phyloP scores from a whole-genome alignment of 2,329 filamentous ascomycete species.

The Phyllosticta capitalensis region DNA sequence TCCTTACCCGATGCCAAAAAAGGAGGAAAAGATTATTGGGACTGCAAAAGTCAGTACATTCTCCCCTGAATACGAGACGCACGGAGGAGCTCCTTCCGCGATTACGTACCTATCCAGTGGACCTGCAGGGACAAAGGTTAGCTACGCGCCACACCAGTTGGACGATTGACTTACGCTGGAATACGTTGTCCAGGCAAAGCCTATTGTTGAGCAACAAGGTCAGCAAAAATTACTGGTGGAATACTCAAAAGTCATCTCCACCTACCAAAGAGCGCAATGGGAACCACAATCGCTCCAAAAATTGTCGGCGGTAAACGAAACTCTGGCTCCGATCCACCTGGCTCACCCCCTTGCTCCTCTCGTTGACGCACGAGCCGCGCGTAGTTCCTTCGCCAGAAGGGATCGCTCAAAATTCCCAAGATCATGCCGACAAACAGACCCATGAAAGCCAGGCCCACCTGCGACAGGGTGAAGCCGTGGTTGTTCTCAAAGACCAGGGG shows the following conservation, averaged over 20 bases:
- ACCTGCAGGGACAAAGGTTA: slow-evolving; percentile 30
- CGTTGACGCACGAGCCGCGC: slow-evolving; percentile 46
- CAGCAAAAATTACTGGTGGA: slow-evolving; percentile 16
- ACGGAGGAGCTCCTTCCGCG: background rate
- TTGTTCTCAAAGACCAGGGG: slow-evolving; percentile 65
- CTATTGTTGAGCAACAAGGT: slow-evolving; percentile 22
- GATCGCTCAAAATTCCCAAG: slow-evolving; percentile 50
- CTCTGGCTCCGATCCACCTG: slow-evolving; percentile 67
- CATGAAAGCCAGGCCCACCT: slow-evolving; percentile 70
- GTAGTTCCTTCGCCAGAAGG: slow-evolving; percentile 57
- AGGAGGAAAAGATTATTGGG: slow-evolving; percentile 39
- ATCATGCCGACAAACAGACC: slow-evolving; percentile 62
- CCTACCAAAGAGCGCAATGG: slow-evolving; percentile 68
- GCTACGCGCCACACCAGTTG: slow-evolving; percentile 38
- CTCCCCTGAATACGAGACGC: slow-evolving; percentile 17
- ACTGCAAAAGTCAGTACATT: slow-evolving; percentile 30
- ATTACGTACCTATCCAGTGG: slow-evolving; percentile 40
- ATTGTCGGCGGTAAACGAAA: slow-evolving; percentile 65
- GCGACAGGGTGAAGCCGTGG: slow-evolving; percentile 69
- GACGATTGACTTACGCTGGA: slow-evolving; percentile 59
- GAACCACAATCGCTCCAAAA: slow-evolving; percentile 64
- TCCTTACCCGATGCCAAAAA: slow-evolving; percentile 38
- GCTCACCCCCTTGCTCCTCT: slow-evolving; percentile 41
- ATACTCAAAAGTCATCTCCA: slow-evolving; percentile 1
- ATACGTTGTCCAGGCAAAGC: slow-evolving; percentile 78